phyloP scores from a whole-genome alignment of 2,329 filamentous ascomycete species.

The Bipolaris victoriae region DNA sequence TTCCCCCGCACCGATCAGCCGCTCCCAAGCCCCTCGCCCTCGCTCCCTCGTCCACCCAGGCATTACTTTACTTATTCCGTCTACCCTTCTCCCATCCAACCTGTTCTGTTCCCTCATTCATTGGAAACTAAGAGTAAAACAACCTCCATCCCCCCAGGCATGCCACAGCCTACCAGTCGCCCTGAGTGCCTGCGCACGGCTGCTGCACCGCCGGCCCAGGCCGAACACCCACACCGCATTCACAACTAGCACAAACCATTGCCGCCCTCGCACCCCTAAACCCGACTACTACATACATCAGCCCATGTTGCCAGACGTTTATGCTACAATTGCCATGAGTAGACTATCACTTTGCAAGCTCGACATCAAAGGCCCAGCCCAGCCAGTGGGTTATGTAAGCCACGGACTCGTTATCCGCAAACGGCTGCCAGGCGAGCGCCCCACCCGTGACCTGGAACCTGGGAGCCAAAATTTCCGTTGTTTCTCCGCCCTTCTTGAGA shows the following conservation, averaged over 20 bases:
- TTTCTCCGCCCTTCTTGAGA: constrained; percentile 4
- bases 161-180: no score
- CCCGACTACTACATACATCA: not conserved
- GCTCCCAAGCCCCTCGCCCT: constrained; percentile 1
- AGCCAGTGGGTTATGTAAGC: no score
- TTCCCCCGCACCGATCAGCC: constrained; percentile 17
- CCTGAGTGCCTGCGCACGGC: not conserved
- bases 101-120: no score
- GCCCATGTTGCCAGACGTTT: not conserved
- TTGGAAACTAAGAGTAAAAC: no score
- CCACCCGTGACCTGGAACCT: not conserved
- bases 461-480: not conserved
- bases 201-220: not conserved
- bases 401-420: not conserved
- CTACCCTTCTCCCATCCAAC: no score
- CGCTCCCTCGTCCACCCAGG: not conserved
- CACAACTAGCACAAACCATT: not conserved
- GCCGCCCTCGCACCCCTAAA: not conserved
- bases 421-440: not conserved
- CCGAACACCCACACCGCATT: not conserved
- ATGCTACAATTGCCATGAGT: not conserved
- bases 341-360: no score
- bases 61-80: no score
- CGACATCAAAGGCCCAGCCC: no score
- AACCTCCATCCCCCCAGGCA: no score